Evolutionary conservation across 768 basidiomycete species (phyloP).

Genomic region (Leucosporidium yakuticum): DNA sequence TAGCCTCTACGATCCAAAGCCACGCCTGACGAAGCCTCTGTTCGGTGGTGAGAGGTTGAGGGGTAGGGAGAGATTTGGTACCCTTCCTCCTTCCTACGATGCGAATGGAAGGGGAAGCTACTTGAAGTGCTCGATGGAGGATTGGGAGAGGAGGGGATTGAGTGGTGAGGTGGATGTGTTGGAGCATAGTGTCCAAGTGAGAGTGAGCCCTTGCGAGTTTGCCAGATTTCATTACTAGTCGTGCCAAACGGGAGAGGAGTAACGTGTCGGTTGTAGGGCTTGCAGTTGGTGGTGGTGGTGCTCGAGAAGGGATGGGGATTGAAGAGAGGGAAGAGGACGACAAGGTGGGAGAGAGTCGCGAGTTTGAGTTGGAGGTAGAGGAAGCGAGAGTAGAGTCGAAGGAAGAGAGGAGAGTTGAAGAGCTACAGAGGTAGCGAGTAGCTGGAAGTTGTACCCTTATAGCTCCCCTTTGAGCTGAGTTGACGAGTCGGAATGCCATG

Average conservation of each 20-base stretch:
- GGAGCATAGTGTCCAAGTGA: slow-evolving; percentile 58
- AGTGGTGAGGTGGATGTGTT: slow-evolving; percentile 67
- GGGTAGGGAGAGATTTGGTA: slow-evolving; percentile 61
- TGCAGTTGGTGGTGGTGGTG: no score
- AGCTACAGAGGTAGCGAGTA: no score
- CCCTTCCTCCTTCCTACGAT: slow-evolving; percentile 55
- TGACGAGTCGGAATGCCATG: no score
- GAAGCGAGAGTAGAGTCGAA: no score
- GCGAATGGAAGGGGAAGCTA: slow-evolving; percentile 66
- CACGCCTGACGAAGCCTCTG: slow-evolving; percentile 69
- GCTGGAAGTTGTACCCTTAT: no score
- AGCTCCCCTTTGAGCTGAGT: no score
- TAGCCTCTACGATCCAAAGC: slow-evolving; percentile 62
- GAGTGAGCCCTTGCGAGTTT: slow-evolving; percentile 58
- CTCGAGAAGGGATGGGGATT: no score
- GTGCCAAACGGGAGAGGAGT: slow-evolving; percentile 48
- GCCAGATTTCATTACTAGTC: slow-evolving; percentile 59
- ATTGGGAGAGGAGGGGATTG: slow-evolving; percentile 72
- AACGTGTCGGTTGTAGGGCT: slow-evolving; percentile 39
- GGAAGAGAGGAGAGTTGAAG: no score
- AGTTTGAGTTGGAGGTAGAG: no score
- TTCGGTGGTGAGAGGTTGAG: slow-evolving; percentile 69
- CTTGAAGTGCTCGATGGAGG: slow-evolving; percentile 62
- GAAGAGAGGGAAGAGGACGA: no score
- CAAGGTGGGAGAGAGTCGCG: no score